Evolutionary conservation across 176 grass and related monocot species (phyloP).

Genomic region (Dactylis glomerata): DNA sequence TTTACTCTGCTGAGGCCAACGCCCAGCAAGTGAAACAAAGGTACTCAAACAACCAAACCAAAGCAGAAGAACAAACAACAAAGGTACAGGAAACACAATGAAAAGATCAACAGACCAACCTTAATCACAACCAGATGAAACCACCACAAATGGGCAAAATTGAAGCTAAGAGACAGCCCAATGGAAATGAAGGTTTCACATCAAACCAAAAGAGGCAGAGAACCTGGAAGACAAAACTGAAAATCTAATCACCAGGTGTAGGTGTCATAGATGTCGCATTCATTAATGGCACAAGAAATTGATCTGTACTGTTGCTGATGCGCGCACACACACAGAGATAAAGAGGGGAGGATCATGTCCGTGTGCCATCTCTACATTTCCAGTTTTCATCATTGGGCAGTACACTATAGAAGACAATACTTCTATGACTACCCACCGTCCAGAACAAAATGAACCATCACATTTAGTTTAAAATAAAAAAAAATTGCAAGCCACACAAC

Average conservation of each 20-base stretch:
- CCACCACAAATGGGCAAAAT: not conserved
- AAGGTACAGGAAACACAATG: not conserved
- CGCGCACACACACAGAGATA: not conserved
- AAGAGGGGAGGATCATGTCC: not conserved
- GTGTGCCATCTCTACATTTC: slow-evolving; percentile 17
- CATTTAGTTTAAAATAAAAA: too few species aligned
- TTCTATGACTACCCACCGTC: not conserved
- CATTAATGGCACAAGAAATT: slow-evolving; percentile 16
- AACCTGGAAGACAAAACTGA: not conserved
- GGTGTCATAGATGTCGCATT: not conserved
- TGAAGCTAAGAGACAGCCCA: not conserved
- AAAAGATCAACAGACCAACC: not conserved
- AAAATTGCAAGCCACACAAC: too few species aligned
- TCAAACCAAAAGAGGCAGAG: too few species aligned
- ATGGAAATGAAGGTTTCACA: not conserved
- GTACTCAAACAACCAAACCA: not conserved
- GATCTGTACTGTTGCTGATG: not conserved
- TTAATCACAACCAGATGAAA: not conserved
- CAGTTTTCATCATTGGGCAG: slow-evolving; percentile 29
- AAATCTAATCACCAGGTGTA: too few species aligned
- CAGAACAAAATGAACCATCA: not conserved
- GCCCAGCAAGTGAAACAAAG: not conserved
- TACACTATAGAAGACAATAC: not conserved
- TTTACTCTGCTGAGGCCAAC: not conserved
- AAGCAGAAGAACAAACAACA: slow-evolving; percentile 5